Base-by-base conservation (phyloP, 495 filamentous ascomycete species). In the Baudoinia panamericana region DNA sequence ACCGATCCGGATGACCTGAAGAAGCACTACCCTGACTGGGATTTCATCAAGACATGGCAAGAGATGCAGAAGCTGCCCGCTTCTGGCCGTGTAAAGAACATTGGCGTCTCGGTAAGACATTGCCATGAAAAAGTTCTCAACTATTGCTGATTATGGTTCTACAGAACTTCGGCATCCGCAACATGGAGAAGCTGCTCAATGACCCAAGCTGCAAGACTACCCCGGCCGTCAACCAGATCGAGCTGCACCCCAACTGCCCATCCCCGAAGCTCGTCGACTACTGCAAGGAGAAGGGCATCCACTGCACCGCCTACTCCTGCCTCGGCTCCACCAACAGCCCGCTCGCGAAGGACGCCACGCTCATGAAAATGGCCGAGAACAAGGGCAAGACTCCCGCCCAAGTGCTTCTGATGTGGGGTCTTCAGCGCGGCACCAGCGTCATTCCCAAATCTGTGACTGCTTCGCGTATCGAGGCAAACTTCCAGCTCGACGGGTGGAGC, bases 161-260 rank as follows among this genome's bases (percentile, higher is more conserved):
- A 16, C 30, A 33, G 30, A 78, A 75, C 59, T 76, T 73, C 41
- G 71, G 60, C 43, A 77, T 75, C 56, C 60, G 60, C 54, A 76
- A 78, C 57, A 63, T 75, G 1, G 68, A 73, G 57, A 71, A 53
- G 45, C 66, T 75, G 15, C 60, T 73, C 25, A 69, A 62, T 51
- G 63, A 69, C 42, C 68, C 72, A 39, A 67, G 57, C 50, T 62
- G 48, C 46, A 63, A 62, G 71, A 79, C 76, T 50, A 67, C 80
- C 34, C 86, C 86, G 11, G 79, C 81, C 8, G 84, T 87, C 48
- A 92, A 93, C 71, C 84, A 93, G 66, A 78, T 93, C 56, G 86
- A 94, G 62, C 64, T 87, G n/a, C 84, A 92, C 63, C 84, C 84
- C 26, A 75, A 79, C 61, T 77, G 78, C 63, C 81, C 77, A 6